A percentile compares a stretch with the other conserved stretches of the same genome.
These are phyloP conservation scores for Penicillium dipodomyicola DNA, from an alignment of 495 filamentous ascomycete species.

Conservation along the genomic window DNA sequence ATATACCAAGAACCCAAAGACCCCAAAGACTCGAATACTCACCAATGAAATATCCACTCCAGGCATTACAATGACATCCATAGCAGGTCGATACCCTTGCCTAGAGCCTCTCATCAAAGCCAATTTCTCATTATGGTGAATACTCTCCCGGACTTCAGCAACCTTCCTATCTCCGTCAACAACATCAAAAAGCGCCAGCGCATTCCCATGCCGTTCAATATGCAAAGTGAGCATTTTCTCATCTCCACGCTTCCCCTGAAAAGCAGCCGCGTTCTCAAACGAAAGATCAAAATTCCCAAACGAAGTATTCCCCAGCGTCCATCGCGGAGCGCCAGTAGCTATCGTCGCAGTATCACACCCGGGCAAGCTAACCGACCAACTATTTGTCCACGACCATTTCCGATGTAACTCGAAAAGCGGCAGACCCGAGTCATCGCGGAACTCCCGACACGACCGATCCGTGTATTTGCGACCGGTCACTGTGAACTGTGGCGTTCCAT, in stretches of 20 bases:
- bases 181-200: slow-evolving; percentile 21
- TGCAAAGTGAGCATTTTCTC: slow-evolving; percentile 25
- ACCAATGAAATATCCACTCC: slow-evolving; percentile 25
- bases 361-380: slow-evolving; percentile 30
- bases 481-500: slow-evolving; percentile 22
- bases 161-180: slow-evolving; percentile 27
- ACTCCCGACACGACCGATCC: slow-evolving; percentile 27
- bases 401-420: slow-evolving; percentile 31
- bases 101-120: slow-evolving; percentile 15
- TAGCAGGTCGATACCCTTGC: slow-evolving; percentile 15
- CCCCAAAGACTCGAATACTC: background rate
- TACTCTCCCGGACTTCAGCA: slow-evolving; percentile 23
- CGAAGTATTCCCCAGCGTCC: slow-evolving; percentile 8
- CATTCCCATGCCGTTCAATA: slow-evolving; percentile 20
- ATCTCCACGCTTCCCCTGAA: slow-evolving; percentile 16
- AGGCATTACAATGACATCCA: slow-evolving; percentile 21
- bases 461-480: slow-evolving; percentile 24
- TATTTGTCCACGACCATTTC: slow-evolving; percentile 6
- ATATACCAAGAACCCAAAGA: background rate
- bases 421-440: slow-evolving; percentile 29
- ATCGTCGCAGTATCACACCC: slow-evolving; percentile 18
- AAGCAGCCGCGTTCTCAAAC: slow-evolving; percentile 26
- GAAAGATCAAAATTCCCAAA: slow-evolving; percentile 24
- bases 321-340: slow-evolving; percentile 18
- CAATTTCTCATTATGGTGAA: slow-evolving; percentile 21